Evolutionary conservation across 1,284 basidiomycete species (phyloP).

Genomic region (Anthracocystis setariae): DNA sequence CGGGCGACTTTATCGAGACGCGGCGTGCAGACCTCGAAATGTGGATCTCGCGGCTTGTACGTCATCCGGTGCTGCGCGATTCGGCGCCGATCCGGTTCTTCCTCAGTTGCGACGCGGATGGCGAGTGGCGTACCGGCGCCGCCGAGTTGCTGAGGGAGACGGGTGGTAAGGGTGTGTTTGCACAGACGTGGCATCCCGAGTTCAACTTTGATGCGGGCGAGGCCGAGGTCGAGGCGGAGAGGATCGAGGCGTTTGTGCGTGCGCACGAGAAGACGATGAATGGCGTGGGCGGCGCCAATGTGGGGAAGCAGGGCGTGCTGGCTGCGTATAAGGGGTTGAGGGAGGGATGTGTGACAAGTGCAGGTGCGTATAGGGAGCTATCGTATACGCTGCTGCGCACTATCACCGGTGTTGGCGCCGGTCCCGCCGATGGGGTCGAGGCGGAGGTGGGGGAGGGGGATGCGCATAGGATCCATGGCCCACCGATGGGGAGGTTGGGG

Average conservation of each 20-base stretch:
- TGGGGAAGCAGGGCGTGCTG: slow-evolving; percentile 41
- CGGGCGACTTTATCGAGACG: slow-evolving; percentile 81
- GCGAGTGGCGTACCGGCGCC: slow-evolving; percentile 24
- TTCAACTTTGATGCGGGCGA: slow-evolving; percentile 77
- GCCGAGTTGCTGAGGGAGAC: slow-evolving; percentile 4
- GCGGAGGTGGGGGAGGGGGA: slow-evolving; percentile 74
- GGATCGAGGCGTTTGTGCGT: slow-evolving; percentile 40
- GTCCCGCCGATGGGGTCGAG: slow-evolving; percentile 16
- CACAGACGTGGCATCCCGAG: slow-evolving; percentile 81
- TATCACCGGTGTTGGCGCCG: slow-evolving; percentile 49
- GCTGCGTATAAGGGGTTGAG: slow-evolving; percentile 33
- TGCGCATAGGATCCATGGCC: slow-evolving; percentile 69
- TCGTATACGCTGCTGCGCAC: slow-evolving; percentile 53
- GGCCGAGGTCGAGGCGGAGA: slow-evolving; percentile 40
- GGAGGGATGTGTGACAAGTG: slow-evolving; percentile 29
- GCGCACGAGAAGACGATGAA: slow-evolving; percentile 50
- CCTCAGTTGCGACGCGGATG: slow-evolving; percentile 68
- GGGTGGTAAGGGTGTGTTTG: slow-evolving; percentile 72
- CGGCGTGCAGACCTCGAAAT: slow-evolving; percentile 80
- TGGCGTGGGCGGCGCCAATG: slow-evolving; percentile 36
- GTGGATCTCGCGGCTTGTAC: slow-evolving; percentile 77
- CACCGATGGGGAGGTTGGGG: slow-evolving; percentile 68
- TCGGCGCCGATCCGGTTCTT: slow-evolving; percentile 84
- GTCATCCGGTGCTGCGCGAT: slow-evolving; percentile 82
- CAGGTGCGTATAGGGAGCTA: slow-evolving; percentile 46